phyloP scores from a whole-genome alignment of 2,329 filamentous ascomycete genomes.

The Phoma herbarum region DNA sequence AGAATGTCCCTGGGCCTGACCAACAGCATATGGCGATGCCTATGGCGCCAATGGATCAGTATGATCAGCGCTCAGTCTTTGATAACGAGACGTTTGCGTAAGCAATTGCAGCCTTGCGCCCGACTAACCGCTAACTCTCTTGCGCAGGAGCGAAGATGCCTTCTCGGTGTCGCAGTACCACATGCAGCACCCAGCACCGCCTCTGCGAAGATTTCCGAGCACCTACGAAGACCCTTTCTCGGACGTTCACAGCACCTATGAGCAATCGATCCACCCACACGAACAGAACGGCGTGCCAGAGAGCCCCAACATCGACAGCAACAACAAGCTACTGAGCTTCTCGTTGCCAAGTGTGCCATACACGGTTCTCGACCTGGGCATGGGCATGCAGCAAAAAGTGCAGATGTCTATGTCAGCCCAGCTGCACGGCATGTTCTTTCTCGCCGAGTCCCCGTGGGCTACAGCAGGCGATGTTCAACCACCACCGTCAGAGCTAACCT shows the following conservation, averaged over 20 bases:
- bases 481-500: constrained; percentile 82
- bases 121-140: constrained; percentile 38
- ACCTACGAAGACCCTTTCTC: constrained; percentile 62
- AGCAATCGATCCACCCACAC: constrained; percentile 54
- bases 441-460: constrained; percentile 78
- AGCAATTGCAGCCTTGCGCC: constrained; percentile 4
- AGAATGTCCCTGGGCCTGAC: constrained; percentile 58
- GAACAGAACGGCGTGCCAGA: constrained; percentile 58
- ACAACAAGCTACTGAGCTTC: constrained; percentile 66
- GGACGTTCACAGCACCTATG: constrained; percentile 60
- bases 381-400: constrained; percentile 65
- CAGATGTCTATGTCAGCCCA: constrained; percentile 76
- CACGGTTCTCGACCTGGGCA: constrained; percentile 71
- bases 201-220: constrained; percentile 61
- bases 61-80: constrained; percentile 67
- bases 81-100: constrained; percentile 69
- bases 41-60: constrained; percentile 62
- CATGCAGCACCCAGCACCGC: constrained; percentile 51
- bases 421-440: constrained; percentile 88
- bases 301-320: constrained; percentile 68
- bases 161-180: constrained; percentile 53
- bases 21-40: constrained; percentile 52
- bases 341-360: constrained; percentile 61
- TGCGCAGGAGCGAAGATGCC: constrained; percentile 60
- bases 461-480: constrained; percentile 64